A percentile compares a stretch with the other conserved stretches of the same genome.
Evolutionary conservation across 106 monocot species (phyloP).

Genomic region (Allium sativum): DNA sequence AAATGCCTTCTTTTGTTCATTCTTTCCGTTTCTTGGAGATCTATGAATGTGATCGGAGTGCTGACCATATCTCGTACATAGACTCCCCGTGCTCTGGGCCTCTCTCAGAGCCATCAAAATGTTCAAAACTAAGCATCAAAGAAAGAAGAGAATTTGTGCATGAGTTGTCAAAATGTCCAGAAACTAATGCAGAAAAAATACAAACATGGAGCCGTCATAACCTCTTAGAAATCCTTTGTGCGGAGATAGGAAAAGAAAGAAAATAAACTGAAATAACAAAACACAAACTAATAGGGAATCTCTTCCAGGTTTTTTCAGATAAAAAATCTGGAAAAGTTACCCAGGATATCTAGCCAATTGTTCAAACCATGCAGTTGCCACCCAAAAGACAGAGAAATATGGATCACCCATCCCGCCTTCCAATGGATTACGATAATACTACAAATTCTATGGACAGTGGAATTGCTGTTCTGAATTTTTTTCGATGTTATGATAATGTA

Average conservation of each 20-base stretch:
- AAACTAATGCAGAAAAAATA: constrained; percentile 51
- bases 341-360: constrained; percentile 17
- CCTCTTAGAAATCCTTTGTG: constrained; percentile 75
- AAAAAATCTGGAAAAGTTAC: constrained; percentile 31
- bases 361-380: constrained; percentile 1
- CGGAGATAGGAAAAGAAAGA: constrained; percentile 79
- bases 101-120: constrained; percentile 73
- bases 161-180: constrained; percentile 45
- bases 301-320: constrained; percentile 50
- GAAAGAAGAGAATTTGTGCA: constrained; percentile 64
- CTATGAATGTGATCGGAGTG: no score
- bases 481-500: constrained; percentile 37
- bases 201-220: constrained; percentile 82
- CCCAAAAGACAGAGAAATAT: constrained; percentile 65
- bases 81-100: no score
- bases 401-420: constrained; percentile 53
- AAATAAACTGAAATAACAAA: constrained; percentile 86
- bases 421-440: constrained; percentile 9
- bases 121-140: constrained; percentile 34
- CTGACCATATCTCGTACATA: no score
- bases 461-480: constrained; percentile 4
- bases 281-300: constrained; percentile 58
- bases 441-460: constrained; percentile 5
- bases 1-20: no score
- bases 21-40: no score